Conservation (phyloP, 1,284 basidiomycete species). For the Puccinia horiana region DNA sequence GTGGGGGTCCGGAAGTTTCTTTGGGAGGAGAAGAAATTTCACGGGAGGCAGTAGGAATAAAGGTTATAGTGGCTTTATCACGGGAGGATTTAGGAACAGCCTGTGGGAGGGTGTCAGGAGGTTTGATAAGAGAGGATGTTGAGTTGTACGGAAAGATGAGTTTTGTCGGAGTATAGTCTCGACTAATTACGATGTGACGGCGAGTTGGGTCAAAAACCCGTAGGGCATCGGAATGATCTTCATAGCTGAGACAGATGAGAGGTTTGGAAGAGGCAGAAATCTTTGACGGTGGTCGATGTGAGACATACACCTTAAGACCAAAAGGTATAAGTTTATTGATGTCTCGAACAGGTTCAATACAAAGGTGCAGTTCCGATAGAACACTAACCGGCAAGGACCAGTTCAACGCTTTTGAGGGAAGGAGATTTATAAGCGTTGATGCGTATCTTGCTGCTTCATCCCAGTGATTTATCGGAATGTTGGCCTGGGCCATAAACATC, state of each 20-base stretch:
- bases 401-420: neutral
- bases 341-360: slow-evolving; percentile 5
- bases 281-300: neutral
- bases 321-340: slow-evolving; percentile 5
- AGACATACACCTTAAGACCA: neutral
- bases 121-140: neutral
- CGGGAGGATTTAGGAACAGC: no score
- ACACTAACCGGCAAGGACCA: neutral
- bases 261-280: neutral
- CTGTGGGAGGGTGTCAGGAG: neutral
- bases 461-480: neutral
- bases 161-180: neutral
- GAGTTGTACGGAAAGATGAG: slow-evolving; percentile 2
- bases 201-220: neutral
- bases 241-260: neutral
- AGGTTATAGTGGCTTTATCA: no score
- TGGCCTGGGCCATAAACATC: neutral
- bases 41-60: no score
- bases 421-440: neutral
- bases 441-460: neutral
- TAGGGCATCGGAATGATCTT: no score
- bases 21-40: no score
- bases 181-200: neutral
- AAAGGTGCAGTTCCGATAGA: neutral
- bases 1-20: no score